Percentiles rank a stretch among this genome's conserved stretches.
These are phyloP conservation scores for Vaccinium macrocarpon DNA, from an alignment of 148 eudicot species.

Conservation along the genomic window DNA sequence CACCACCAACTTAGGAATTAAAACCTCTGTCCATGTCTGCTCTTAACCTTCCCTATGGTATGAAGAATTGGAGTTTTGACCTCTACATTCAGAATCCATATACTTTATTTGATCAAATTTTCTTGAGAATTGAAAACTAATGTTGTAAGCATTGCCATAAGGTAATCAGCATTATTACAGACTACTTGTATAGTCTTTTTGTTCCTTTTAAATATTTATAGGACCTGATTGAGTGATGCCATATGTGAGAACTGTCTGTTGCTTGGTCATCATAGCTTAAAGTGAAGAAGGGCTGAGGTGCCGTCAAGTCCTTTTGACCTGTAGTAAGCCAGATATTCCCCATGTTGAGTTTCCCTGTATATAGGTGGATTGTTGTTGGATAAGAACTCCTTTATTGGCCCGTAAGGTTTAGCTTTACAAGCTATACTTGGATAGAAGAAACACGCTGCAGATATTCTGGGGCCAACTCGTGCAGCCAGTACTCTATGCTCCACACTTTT, in stretches of 20 bases:
- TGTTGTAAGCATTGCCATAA: not conserved
- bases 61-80: not conserved
- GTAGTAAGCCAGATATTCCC: constrained; percentile 53
- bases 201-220: not conserved
- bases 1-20: not conserved
- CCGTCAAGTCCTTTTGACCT: constrained; percentile 60
- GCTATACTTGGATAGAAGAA: constrained; percentile 64
- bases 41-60: not conserved
- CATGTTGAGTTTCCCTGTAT: constrained; percentile 42
- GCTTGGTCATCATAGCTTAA: constrained; percentile 26
- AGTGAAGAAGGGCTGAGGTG: constrained; percentile 54
- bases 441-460: constrained; percentile 72
- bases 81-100: not conserved
- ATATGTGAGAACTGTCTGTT: not conserved
- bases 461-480: constrained; percentile 42
- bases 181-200: not conserved
- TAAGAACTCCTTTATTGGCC: constrained; percentile 54
- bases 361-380: constrained; percentile 38
- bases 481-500: constrained; percentile 91
- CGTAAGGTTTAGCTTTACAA: constrained; percentile 29
- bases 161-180: not conserved
- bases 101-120: not conserved
- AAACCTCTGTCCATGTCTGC: not conserved
- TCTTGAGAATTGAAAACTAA: not conserved
- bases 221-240: not conserved